Evolutionary conservation across 2,329 filamentous ascomycete genomes (phyloP).

Genomic region (Bipolaris gigantea): DNA sequence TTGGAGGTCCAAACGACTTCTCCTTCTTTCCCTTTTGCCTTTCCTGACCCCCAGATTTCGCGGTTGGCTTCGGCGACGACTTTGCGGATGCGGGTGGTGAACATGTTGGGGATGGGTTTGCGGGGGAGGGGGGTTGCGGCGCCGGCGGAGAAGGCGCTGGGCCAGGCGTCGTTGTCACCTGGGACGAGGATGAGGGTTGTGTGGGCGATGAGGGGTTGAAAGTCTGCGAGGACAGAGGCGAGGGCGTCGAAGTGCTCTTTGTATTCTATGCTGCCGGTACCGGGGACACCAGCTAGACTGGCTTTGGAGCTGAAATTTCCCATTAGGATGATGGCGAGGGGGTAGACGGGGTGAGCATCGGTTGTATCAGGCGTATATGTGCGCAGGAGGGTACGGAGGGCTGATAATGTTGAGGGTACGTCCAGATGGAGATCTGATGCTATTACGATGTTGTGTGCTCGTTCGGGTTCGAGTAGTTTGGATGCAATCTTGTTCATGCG

Average conservation of each 20-base stretch:
- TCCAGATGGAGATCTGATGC: conserved; percentile 87
- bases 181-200: conserved; percentile 92
- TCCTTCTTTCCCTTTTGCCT: conserved; percentile 57
- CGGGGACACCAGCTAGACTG: conserved; percentile 64
- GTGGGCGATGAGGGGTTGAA: conserved; percentile 73
- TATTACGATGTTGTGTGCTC: conserved; percentile 65
- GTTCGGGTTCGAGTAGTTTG: conserved; percentile 57
- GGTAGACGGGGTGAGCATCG: conserved; percentile 63
- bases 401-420: conserved; percentile 76
- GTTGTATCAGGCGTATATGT: conserved; percentile 62
- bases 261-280: conserved; percentile 86
- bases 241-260: conserved; percentile 94
- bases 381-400: conserved; percentile 75
- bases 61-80: conserved; percentile 78
- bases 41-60: conserved; percentile 57
- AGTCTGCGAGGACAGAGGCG: conserved; percentile 80
- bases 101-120: conserved; percentile 78
- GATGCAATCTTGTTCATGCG: conserved; percentile 82
- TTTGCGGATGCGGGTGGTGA: conserved; percentile 82
- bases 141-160: conserved; percentile 78
- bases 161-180: conserved; percentile 97
- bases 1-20: conserved; percentile 89
- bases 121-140: conserved; percentile 70
- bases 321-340: conserved; percentile 78
- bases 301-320: conserved; percentile 75